phyloP scores from a whole-genome alignment of 2,329 filamentous ascomycete genomes.

The Beauveria sp. region DNA sequence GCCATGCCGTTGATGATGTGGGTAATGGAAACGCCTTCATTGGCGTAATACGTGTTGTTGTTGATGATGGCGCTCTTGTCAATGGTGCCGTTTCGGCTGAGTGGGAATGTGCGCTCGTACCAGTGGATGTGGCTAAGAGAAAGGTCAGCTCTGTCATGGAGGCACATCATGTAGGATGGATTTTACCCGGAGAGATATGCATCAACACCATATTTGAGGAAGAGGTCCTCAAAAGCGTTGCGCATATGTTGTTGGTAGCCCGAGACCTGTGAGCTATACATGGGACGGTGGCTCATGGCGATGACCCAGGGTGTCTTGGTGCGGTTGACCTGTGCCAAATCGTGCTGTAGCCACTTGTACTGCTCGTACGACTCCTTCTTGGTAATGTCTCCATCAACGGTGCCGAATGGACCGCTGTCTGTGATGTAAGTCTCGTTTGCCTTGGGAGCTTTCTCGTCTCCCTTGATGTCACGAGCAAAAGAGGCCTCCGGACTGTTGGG shows the following conservation, averaged over 20 bases:
- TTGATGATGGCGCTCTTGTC: conserved; percentile 32
- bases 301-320: conserved; percentile 42
- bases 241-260: conserved; percentile 36
- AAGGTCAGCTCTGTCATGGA: background rate
- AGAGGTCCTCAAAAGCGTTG: conserved; percentile 35
- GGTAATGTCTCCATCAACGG: conserved; percentile 30
- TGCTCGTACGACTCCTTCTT: conserved; percentile 37
- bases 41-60: conserved; percentile 40
- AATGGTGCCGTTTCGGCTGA: conserved; percentile 28
- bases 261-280: conserved; percentile 38
- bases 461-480: conserved; percentile 34
- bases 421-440: conserved; percentile 37
- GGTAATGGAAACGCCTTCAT: conserved; percentile 39
- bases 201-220: conserved; percentile 39
- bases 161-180: background rate
- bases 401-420: conserved; percentile 41
- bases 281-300: conserved; percentile 40
- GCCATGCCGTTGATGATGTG: conserved; percentile 47
- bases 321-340: conserved; percentile 36
- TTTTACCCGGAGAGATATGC: conserved; percentile 29
- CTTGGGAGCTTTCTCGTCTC: conserved; percentile 32
- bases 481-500: conserved; percentile 38
- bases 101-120: conserved; percentile 18
- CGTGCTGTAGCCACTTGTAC: conserved; percentile 38
- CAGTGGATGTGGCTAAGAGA: conserved; percentile 17